phyloP scores from a whole-genome alignment of 352 stramenopile species.

The Peronospora farinosa region DNA sequence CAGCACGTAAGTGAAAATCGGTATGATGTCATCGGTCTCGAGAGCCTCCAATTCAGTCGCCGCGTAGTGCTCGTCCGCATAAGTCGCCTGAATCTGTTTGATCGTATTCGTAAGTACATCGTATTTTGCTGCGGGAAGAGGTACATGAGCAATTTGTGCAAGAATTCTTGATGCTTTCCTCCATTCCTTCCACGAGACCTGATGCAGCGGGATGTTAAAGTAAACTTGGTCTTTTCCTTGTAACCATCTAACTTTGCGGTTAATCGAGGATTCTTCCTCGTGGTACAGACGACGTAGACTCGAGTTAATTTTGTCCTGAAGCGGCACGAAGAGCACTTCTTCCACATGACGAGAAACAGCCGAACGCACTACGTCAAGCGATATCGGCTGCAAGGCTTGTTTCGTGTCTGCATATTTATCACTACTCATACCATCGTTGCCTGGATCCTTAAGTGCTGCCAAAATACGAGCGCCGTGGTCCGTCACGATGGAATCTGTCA shows the following conservation, averaged over 20 bases:
- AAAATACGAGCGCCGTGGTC: slow-evolving; percentile 62
- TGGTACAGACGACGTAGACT: slow-evolving; percentile 58
- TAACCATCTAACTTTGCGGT: slow-evolving; percentile 82
- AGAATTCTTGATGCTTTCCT: slow-evolving; percentile 65
- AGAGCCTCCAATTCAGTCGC: slow-evolving; percentile 45
- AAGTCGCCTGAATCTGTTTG: slow-evolving; percentile 69
- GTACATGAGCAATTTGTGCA: slow-evolving; percentile 43
- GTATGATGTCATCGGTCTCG: slow-evolving; percentile 82
- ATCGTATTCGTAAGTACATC: slow-evolving; percentile 70
- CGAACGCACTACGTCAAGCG: slow-evolving; percentile 45
- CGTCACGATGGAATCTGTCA: slow-evolving; percentile 61
- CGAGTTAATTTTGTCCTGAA: slow-evolving; percentile 54
- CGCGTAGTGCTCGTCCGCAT: slow-evolving; percentile 64
- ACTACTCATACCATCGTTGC: slow-evolving; percentile 19
- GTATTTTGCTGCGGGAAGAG: slow-evolving; percentile 71
- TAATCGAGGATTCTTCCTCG: slow-evolving; percentile 72
- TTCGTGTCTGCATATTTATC: slow-evolving; percentile 19
- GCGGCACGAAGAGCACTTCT: slow-evolving; percentile 63
- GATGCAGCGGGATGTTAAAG: slow-evolving; percentile 80
- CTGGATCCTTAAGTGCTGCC: slow-evolving; percentile 43
- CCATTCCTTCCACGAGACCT: slow-evolving; percentile 84
- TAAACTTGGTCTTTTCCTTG: slow-evolving; percentile 88
- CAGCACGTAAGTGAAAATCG: slow-evolving; percentile 87
- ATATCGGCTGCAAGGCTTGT: slow-evolving; percentile 29
- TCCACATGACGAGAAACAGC: slow-evolving; percentile 77